These are phyloP conservation scores for Chrysanthemum lavandulifolium DNA, from an alignment of 129 eudicot genomes.

Conservation along the genomic window DNA sequence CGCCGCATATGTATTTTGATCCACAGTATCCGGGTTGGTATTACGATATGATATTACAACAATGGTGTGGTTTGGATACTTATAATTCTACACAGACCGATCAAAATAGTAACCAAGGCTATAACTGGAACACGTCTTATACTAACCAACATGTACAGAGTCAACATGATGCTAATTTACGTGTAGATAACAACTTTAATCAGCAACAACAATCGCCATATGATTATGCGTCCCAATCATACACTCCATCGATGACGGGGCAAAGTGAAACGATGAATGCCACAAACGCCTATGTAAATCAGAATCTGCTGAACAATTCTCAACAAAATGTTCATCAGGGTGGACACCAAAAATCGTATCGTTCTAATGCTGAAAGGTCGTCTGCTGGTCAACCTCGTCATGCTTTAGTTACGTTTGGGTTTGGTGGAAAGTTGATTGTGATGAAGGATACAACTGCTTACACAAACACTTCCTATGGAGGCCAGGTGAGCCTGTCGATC, in stretches of 20 bases:
- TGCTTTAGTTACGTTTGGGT: constrained; percentile 89
- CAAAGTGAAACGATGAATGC: constrained; percentile 46
- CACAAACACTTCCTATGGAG: constrained; percentile 43
- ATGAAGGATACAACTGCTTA: constrained; percentile 53
- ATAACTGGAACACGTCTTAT: constrained; percentile 46
- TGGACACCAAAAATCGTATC: constrained; percentile 44
- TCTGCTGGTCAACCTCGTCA: constrained; percentile 90
- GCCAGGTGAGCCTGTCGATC: constrained; percentile 50
- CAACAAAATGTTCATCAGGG: constrained; percentile 34
- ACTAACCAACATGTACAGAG: constrained; percentile 41
- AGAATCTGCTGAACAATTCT: constrained; percentile 20
- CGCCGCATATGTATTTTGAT: constrained; percentile 91
- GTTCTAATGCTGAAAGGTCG: constrained; percentile 60
- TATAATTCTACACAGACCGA: constrained; percentile 41
- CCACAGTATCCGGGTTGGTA: constrained; percentile 98
- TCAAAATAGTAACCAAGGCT: constrained; percentile 48
- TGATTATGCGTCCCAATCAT: constrained; percentile 35
- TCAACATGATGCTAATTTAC: constrained; percentile 39
- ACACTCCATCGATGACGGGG: constrained; percentile 34
- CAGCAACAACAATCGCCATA: constrained; percentile 39
- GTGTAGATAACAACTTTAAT: constrained; percentile 39
- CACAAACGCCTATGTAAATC: constrained; percentile 41
- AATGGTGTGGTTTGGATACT: constrained; percentile 70
- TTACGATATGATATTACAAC: constrained; percentile 71
- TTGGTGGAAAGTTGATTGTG: constrained; percentile 93